Percentiles rank a stretch among this genome's conserved stretches.
phyloP scores from a whole-genome alignment of 768 basidiomycete genomes.

The Hygrocybe coccinea region DNA sequence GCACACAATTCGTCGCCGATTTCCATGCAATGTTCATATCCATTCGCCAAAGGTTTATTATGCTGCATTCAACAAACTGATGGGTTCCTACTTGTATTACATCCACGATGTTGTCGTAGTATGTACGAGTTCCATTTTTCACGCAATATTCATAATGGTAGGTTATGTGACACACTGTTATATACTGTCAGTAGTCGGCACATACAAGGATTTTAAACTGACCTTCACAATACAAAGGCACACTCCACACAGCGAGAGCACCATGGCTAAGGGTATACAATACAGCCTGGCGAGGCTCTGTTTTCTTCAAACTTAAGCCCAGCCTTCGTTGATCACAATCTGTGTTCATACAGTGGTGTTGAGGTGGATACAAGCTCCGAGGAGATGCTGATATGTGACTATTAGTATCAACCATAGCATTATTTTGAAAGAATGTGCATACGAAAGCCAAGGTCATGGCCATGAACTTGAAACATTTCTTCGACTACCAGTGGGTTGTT shows the following conservation, averaged over 20 bases:
- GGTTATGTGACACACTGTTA: neutral
- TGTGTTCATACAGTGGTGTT: neutral
- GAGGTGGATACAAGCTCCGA: neutral
- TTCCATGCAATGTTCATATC: too few relatives aligned
- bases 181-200: neutral
- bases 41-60: too few relatives aligned
- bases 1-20: too few relatives aligned
- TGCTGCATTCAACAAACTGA: too few relatives aligned
- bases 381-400: neutral
- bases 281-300: neutral
- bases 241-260: neutral
- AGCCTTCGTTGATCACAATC: neutral
- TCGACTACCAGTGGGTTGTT: neutral
- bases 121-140: neutral
- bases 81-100: too few relatives aligned
- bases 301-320: neutral
- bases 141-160: neutral
- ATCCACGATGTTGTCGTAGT: too few relatives aligned
- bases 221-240: neutral
- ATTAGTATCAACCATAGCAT: neutral
- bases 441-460: neutral
- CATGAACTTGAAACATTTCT: neutral
- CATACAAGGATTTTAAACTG: neutral
- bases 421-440: neutral
- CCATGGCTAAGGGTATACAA: neutral